These are phyloP conservation scores for Oidiodendron maius DNA, from an alignment of 495 filamentous ascomycete species.

Conservation along the genomic window DNA sequence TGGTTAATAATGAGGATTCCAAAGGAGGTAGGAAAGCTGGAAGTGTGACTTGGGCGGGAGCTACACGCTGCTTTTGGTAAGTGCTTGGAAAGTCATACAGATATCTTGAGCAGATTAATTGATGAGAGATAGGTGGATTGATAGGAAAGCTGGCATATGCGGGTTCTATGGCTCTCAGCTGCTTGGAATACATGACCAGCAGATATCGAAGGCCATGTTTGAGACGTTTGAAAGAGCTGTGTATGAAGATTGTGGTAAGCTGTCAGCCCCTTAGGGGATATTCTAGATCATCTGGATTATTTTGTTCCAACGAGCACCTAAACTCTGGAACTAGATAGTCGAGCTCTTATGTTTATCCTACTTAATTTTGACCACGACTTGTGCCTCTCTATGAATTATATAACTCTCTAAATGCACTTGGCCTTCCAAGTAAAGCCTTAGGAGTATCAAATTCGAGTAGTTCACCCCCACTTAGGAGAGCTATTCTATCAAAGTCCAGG, in stretches of 20 bases:
- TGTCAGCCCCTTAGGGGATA: too few relatives aligned
- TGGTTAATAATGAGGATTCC: conserved; percentile 22
- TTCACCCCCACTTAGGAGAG: conserved; percentile 33
- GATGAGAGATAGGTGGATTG: conserved; percentile 7
- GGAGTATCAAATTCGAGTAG: background rate
- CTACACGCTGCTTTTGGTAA: conserved; percentile 8
- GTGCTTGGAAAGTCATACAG: background rate
- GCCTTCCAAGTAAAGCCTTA: background rate
- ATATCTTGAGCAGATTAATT: background rate
- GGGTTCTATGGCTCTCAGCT: conserved; percentile 9
- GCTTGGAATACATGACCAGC: background rate
- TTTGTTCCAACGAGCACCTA: too few relatives aligned
- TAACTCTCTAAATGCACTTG: background rate
- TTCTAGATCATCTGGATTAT: too few relatives aligned
- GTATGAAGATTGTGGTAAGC: conserved; percentile 1
- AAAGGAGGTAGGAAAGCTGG: conserved; percentile 19
- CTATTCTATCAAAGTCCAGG: conserved; percentile 36
- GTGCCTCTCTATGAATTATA: conserved; percentile 2
- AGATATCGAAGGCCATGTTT: conserved; percentile 1
- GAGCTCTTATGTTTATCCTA: too few relatives aligned
- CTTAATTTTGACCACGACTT: too few relatives aligned
- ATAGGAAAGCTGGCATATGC: conserved; percentile 4
- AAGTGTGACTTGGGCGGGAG: conserved; percentile 2
- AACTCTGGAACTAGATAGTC: too few relatives aligned
- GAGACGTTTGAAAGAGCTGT: conserved; percentile 2